Base-by-base conservation (phyloP, 148 eudicot species). In the Vaccinium macrocarpon region DNA sequence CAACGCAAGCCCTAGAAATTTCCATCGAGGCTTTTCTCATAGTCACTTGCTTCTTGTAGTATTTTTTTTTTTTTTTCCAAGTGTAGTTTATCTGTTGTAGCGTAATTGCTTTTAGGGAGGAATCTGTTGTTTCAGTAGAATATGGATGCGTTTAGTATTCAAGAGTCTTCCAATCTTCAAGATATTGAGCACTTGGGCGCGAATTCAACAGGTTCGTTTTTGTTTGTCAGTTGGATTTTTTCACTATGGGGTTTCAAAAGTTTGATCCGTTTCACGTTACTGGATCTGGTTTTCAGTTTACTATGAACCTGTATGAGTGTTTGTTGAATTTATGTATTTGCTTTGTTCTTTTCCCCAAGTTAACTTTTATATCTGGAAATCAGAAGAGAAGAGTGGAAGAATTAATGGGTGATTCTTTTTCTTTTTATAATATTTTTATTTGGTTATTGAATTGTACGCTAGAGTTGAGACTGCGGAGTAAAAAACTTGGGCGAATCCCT, bases 91-190 rank as follows among this genome's bases (percentile, higher is more conserved):
- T 42, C 46, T 42, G 46, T 42, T 42, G 46, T 42, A 5, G 46
- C 46, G 46, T 74, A 18, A 25, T 70, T 52, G 2, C 25, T 16
- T 72, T 32, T 0, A 6, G 84, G 78, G 78, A 70, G 35, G 64
- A 18, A 19, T 51, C 29, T 32, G 29, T 70, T 73, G 78, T 53
- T 55, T 50, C 7, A 53, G 84, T 82, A 38, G 61, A 73, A 78
- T 29, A 88, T 88, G 88, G 90, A 88, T 35, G 62, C 81, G 81
- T 88, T 86, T 64, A 23, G 86, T 83, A 38, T 85, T 87, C 64
- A 14, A 70, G 83, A 79, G 13, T 61, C 85, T 23, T 64, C 81
- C 66, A 82, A 82, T 46, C 83, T 56, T 85, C 83, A 61, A 53
- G 86, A 86, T 84, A 76, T 83, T 29, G 29, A 68, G 57, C 82